Evolutionary conservation across 345 rosid species (phyloP), one percentile per base, ranked within the genome.

Genomic region (Pistacia integerrima): DNA sequence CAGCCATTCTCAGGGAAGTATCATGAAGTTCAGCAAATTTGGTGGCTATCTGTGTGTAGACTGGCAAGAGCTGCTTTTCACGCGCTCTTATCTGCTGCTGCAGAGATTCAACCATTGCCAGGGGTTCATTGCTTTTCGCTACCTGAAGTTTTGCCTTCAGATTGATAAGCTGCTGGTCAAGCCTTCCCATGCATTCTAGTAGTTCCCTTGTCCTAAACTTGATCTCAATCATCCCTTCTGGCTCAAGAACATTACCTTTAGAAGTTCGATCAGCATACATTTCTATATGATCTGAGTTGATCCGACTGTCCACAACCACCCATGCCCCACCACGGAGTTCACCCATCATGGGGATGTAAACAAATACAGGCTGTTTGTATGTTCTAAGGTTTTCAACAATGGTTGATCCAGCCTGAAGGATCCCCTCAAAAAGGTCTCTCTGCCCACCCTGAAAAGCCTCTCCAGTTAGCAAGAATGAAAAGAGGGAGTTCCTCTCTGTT

Each of bases 381-480:
- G 95, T 92, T 85, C 99, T 85, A 72, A 96, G 94, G 81, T 96
- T 96, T 89, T 96, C 98, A 35, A 96, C 99, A 59, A 96, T 96
- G 70, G 94, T 91, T 73, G 99, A 94, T 56, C 99, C 99, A 11
- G 98, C 99, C 87, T 96, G 99, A 79, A 96, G 98, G 82, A 96
- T 96, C 77, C 99, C 99, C 87, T 96, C 99, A 55, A 96, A 96
- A 65, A 96, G 94, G 82, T 96, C 99, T 79, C 99, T 86, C 82
- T 96, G 99, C 61, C 99, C 99, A 61, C 99, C 99, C 99, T 2
- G 99, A 96, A 86, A 96, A 96, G 55, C 99, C 99, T 84, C 99
- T 89, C 99, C 99, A 96, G 79, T 96, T 96, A 44, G 98, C 99
- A 60, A 96, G 90, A 79, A 96, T 94, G 85, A 96, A 94, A 78